Evolutionary conservation across 306 rosid species (phyloP).

Genomic region (Castanea sativa): DNA sequence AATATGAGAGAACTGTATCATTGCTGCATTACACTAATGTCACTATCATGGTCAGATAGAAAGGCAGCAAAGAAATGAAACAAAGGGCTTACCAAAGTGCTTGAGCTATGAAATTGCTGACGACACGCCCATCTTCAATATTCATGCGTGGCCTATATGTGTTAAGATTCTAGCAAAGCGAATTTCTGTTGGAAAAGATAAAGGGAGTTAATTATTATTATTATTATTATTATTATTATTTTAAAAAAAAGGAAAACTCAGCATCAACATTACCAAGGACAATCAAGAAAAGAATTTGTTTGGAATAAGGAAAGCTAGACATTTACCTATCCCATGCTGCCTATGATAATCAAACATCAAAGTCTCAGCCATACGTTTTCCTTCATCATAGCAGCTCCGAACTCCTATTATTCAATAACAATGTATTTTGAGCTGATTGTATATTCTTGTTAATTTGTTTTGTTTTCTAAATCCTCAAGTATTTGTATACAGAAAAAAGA

Average conservation of each 20-base stretch:
- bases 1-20: not conserved
- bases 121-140: slow-evolving; percentile 96
- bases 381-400: slow-evolving; percentile 98
- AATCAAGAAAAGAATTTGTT: slow-evolving; percentile 9
- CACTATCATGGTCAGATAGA: not conserved
- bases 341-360: slow-evolving; percentile 98
- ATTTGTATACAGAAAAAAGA: not conserved
- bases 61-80: not conserved
- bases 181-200: slow-evolving; percentile 48
- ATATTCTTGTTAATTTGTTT: slow-evolving; percentile 5
- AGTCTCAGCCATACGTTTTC: slow-evolving; percentile 98
- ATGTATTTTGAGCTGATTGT: slow-evolving; percentile 13
- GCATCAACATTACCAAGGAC: slow-evolving; percentile 7
- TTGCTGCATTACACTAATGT: not conserved
- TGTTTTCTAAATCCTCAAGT: not conserved
- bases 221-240: not conserved
- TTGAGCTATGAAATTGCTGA: slow-evolving; percentile 97
- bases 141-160: slow-evolving; percentile 99
- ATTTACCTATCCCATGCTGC: slow-evolving; percentile 85
- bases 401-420: slow-evolving; percentile 54
- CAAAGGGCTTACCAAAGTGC: slow-evolving; percentile 67
- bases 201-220: not conserved
- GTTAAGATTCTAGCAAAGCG: slow-evolving; percentile 92
- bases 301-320: slow-evolving; percentile 1
- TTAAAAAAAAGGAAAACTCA: not conserved